phyloP scores from a whole-genome alignment of 2,329 filamentous ascomycete genomes.

The Fusarium marasasianum region DNA sequence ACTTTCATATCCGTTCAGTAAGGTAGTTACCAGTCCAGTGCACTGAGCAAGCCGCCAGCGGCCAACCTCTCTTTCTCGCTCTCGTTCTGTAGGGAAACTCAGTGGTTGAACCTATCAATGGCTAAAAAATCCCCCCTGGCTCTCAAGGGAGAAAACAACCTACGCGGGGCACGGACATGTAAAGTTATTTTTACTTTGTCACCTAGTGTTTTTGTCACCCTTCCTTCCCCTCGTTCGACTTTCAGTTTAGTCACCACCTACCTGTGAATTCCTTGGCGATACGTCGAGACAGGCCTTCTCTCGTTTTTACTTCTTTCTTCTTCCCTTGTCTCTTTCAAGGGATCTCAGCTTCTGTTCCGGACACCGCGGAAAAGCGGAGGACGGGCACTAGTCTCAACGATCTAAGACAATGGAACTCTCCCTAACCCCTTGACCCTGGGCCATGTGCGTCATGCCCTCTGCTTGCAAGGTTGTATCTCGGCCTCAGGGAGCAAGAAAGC shows the following conservation, averaged over 20 bases:
- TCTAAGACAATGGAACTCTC: conserved; percentile 13
- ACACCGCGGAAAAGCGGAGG: conserved; percentile 14
- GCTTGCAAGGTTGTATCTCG: conserved; percentile 17
- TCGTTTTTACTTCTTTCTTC: neutral
- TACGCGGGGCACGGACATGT: conserved; percentile 33
- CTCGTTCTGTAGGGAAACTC: neutral
- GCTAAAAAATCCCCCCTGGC: conserved; percentile 1
- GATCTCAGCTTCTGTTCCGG: conserved; percentile 8
- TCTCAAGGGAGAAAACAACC: neutral
- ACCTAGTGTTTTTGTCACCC: conserved; percentile 41
- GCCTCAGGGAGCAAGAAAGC: neutral
- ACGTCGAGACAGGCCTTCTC: neutral
- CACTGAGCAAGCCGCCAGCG: neutral
- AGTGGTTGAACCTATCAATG: neutral
- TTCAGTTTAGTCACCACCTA: conserved; percentile 11
- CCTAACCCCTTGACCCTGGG: conserved; percentile 14
- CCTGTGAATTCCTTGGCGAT: conserved; percentile 16
- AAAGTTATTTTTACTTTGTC: conserved; percentile 47
- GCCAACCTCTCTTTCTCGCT: neutral
- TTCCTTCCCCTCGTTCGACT: neutral
- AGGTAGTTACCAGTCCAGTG: neutral
- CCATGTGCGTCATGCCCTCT: conserved; percentile 37
- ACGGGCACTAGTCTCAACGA: conserved; percentile 21
- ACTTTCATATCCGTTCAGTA: neutral
- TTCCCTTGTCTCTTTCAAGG: conserved; percentile 5